Conservation (phyloP, 805 yeast genomes). For the Pichia exigua region DNA sequence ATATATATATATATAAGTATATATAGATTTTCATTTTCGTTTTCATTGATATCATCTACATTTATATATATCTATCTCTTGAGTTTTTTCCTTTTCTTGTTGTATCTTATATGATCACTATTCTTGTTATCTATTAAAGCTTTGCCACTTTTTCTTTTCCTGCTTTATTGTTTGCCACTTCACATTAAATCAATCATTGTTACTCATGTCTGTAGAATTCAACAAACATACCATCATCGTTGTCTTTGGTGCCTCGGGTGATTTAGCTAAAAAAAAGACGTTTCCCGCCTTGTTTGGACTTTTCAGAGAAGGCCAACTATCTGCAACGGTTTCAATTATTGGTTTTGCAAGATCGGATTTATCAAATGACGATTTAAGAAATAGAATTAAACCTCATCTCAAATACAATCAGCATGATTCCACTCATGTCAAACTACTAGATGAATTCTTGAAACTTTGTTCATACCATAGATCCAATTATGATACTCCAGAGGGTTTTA, state of each 20-base stretch:
- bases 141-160: too few relatives aligned
- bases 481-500: slow-evolving; percentile 71
- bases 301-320: slow-evolving; percentile 68
- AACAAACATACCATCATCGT: slow-evolving; percentile 63
- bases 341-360: slow-evolving; percentile 90
- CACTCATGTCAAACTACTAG: slow-evolving; percentile 30
- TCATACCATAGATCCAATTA: slow-evolving; percentile 73
- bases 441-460: slow-evolving; percentile 58
- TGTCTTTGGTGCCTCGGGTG: slow-evolving; percentile 94
- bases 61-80: too few relatives aligned
- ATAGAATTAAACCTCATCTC: slow-evolving; percentile 58
- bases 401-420: slow-evolving; percentile 29
- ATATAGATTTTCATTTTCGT: too few relatives aligned
- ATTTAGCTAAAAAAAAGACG: slow-evolving; percentile 90
- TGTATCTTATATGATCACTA: too few relatives aligned
- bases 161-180: too few relatives aligned
- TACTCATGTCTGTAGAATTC: slow-evolving; percentile 26
- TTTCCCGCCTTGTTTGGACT: slow-evolving; percentile 81
- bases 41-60: too few relatives aligned
- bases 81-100: too few relatives aligned
- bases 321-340: slow-evolving; percentile 60
- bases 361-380: slow-evolving; percentile 55
- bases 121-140: too few relatives aligned
- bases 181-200: neutral
- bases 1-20: too few relatives aligned